These are phyloP conservation scores for Tolypocladium endophyticum DNA, from an alignment of 2,329 filamentous ascomycete species.

Conservation along the genomic window DNA sequence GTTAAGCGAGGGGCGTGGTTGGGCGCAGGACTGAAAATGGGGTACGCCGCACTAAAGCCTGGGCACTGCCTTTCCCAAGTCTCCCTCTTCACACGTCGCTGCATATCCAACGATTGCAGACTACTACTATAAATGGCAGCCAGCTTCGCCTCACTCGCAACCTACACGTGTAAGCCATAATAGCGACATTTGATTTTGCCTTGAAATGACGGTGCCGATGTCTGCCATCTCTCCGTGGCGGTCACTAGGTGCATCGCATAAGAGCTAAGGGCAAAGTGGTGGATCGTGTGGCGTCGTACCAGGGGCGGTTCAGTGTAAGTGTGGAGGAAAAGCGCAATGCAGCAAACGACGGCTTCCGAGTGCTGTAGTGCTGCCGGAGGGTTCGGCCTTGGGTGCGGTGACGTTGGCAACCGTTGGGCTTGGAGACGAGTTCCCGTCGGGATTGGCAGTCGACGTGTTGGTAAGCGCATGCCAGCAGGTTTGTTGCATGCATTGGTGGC, in stretches of 20 bases:
- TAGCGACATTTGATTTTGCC: neutral
- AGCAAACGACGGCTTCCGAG: neutral
- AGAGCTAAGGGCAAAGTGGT: neutral
- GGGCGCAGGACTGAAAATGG: neutral
- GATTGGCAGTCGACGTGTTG: neutral
- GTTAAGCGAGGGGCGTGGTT: neutral
- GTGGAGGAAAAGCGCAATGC: neutral
- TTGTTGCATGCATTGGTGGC: constrained; percentile 4
- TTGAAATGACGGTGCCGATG: neutral
- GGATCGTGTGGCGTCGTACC: neutral
- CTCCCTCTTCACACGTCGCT: neutral
- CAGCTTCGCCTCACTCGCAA: neutral
- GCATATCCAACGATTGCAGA: neutral
- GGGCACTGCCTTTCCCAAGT: neutral
- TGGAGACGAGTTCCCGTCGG: neutral
- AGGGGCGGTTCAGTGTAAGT: neutral
- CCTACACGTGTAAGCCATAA: neutral
- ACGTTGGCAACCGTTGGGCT: neutral
- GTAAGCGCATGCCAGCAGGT: neutral
- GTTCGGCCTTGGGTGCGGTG: neutral
- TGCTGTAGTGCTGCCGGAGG: neutral
- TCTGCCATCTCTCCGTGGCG: neutral
- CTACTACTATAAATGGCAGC: neutral
- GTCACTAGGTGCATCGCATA: neutral
- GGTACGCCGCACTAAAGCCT: neutral